Evolutionary conservation across 768 basidiomycete species (phyloP).

Genomic region (Pisolithus marmoratus): DNA sequence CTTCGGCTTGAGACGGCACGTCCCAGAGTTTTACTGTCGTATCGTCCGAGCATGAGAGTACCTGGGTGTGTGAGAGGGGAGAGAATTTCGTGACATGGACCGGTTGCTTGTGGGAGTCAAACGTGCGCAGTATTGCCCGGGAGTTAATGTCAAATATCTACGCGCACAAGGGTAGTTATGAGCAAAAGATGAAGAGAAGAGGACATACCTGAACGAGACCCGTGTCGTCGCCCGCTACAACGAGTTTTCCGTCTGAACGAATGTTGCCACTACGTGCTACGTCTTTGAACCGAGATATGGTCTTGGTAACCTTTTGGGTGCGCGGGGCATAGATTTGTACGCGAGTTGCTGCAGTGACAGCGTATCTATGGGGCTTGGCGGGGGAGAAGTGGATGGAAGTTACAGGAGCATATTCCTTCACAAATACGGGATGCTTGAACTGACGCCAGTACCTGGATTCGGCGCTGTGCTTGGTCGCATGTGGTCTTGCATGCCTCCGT

Average conservation of each 20-base stretch:
- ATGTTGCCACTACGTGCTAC: conserved; percentile 87
- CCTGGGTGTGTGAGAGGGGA: conserved; percentile 66
- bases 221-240: conserved; percentile 92
- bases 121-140: conserved; percentile 85
- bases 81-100: conserved; percentile 96
- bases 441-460: conserved; percentile 86
- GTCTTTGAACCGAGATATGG: conserved; percentile 95
- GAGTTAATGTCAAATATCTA: conserved; percentile 92
- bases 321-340: conserved; percentile 95
- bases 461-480: conserved; percentile 53
- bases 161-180: conserved; percentile 2
- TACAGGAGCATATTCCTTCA: conserved; percentile 96
- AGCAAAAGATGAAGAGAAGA: background rate
- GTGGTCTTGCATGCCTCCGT: conserved; percentile 50
- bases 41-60: conserved; percentile 95
- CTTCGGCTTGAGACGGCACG: conserved; percentile 78
- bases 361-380: conserved; percentile 86
- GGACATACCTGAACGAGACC: conserved; percentile 67
- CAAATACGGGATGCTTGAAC: conserved; percentile 86
- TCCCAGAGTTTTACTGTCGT: conserved; percentile 94
- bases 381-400: conserved; percentile 91
- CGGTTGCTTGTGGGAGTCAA: conserved; percentile 93
- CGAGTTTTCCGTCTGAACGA: conserved; percentile 87
- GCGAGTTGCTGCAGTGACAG: conserved; percentile 89
- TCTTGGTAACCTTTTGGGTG: conserved; percentile 95